phyloP scores from a whole-genome alignment of 345 rosid species.

The Brassica juncea region DNA sequence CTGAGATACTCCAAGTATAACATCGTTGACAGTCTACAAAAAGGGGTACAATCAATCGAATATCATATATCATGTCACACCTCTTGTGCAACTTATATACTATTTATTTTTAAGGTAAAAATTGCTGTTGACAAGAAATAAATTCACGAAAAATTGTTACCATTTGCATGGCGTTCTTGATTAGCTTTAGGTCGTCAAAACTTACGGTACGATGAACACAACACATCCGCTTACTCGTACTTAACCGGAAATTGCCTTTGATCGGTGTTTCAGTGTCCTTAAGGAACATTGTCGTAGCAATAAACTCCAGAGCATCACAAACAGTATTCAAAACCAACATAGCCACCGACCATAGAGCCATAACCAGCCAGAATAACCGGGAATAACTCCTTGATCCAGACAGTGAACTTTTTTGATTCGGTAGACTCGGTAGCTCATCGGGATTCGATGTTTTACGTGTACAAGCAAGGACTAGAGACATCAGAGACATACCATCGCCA shows the following conservation, averaged over 20 bases:
- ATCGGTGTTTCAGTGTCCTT: constrained; percentile 57
- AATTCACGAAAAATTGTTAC: constrained; percentile 36
- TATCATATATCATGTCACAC: neutral
- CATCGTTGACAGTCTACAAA: constrained; percentile 61
- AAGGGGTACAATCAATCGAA: neutral
- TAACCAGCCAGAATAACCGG: constrained; percentile 44
- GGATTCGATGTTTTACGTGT: constrained; percentile 63
- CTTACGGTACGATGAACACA: constrained; percentile 50
- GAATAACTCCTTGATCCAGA: constrained; percentile 16
- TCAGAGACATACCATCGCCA: constrained; percentile 63
- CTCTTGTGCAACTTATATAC: neutral
- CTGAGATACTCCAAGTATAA: constrained; percentile 61
- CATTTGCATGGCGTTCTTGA: constrained; percentile 34
- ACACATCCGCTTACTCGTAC: constrained; percentile 28
- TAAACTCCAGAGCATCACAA: constrained; percentile 48
- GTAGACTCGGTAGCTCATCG: constrained; percentile 58
- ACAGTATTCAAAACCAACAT: constrained; percentile 52
- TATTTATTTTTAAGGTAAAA: neutral
- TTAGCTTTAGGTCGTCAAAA: constrained; percentile 60
- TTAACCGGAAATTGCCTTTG: constrained; percentile 38
- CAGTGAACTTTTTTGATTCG: constrained; percentile 29
- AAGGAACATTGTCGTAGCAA: constrained; percentile 46
- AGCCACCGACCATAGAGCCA: constrained; percentile 46
- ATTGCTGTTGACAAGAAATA: neutral
- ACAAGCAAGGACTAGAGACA: constrained; percentile 60